Evolutionary conservation across 768 basidiomycete genomes (phyloP).

Genomic region (Hydnomerulius pinastri): DNA sequence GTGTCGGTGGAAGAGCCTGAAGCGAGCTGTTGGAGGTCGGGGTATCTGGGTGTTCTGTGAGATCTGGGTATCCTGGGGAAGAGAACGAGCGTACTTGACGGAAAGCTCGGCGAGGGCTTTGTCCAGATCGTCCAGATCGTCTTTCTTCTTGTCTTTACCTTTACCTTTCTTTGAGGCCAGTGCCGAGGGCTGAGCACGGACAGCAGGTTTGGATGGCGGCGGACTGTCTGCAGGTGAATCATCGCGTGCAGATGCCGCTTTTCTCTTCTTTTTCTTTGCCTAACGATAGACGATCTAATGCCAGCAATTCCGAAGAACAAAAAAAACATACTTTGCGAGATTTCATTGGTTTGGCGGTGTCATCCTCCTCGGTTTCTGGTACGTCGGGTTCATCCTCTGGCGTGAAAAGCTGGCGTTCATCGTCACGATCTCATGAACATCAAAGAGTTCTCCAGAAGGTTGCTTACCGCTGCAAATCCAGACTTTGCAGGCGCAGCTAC

Average conservation of each 20-base stretch:
- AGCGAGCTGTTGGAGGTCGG: conserved; percentile 43
- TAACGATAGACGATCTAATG: too few species aligned
- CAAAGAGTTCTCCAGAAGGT: too few species aligned
- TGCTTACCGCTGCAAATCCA: conserved; percentile 46
- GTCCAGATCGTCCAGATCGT: conserved; percentile 66
- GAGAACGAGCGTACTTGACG: conserved; percentile 50
- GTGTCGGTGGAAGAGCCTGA: conserved; percentile 24
- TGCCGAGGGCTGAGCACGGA: too few species aligned
- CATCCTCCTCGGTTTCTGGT: too few species aligned
- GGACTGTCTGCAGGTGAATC: conserved; percentile 6
- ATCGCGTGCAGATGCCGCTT: not conserved
- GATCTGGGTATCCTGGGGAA: not conserved
- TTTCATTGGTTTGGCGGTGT: too few species aligned
- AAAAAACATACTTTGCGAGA: conserved; percentile 3
- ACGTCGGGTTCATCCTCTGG: too few species aligned
- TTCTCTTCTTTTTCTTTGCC: conserved; percentile 41
- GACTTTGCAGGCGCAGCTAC: not conserved
- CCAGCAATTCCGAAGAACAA: not conserved
- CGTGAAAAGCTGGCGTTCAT: too few species aligned
- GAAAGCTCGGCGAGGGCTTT: too few species aligned
- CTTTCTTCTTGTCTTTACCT: conserved; percentile 59
- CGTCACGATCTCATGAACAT: too few species aligned
- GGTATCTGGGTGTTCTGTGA: conserved; percentile 41
- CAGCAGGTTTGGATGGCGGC: conserved; percentile 47
- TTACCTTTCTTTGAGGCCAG: too few species aligned